Conservation (phyloP, 805 yeast genomes). For the Pichia californica region DNA sequence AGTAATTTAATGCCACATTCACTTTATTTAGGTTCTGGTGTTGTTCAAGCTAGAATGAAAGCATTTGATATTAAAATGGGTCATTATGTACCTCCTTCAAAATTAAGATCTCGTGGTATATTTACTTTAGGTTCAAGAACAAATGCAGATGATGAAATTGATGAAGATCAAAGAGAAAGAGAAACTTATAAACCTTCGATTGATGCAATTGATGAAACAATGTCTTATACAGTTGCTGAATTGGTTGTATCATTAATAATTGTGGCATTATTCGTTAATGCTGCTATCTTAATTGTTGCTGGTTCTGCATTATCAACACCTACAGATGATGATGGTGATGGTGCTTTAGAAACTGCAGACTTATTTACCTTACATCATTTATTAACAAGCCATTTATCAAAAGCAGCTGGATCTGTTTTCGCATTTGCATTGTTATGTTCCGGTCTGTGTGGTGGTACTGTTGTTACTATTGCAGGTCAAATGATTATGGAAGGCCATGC, state of each 20-base stretch:
- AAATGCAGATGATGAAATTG: conserved; percentile 18
- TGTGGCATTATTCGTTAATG: conserved; percentile 88
- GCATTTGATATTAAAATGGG: conserved; percentile 73
- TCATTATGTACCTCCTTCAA: conserved; percentile 36
- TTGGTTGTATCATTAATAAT: conserved; percentile 73
- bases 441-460: conserved; percentile 95
- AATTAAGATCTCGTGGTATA: conserved; percentile 12
- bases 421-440: conserved; percentile 83
- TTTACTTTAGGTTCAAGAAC: conserved; percentile 21
- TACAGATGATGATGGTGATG: conserved; percentile 39
- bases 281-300: conserved; percentile 85
- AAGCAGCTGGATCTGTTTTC: conserved; percentile 82
- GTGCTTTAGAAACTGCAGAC: conserved; percentile 72
- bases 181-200: conserved; percentile 63
- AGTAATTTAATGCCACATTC: conserved; percentile 97
- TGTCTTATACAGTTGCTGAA: conserved; percentile 78
- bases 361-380: conserved; percentile 72
- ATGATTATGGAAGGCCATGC: conserved; percentile 90
- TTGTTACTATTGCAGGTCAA: conserved; percentile 90
- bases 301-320: conserved; percentile 67
- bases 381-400: conserved; percentile 62
- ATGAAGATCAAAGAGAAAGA: conserved; percentile 32
- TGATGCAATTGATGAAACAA: conserved; percentile 71
- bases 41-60: conserved; percentile 78
- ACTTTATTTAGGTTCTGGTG: conserved; percentile 78